Conservation (phyloP, 2,329 filamentous ascomycete genomes). For the Penicillium digitatum region DNA sequence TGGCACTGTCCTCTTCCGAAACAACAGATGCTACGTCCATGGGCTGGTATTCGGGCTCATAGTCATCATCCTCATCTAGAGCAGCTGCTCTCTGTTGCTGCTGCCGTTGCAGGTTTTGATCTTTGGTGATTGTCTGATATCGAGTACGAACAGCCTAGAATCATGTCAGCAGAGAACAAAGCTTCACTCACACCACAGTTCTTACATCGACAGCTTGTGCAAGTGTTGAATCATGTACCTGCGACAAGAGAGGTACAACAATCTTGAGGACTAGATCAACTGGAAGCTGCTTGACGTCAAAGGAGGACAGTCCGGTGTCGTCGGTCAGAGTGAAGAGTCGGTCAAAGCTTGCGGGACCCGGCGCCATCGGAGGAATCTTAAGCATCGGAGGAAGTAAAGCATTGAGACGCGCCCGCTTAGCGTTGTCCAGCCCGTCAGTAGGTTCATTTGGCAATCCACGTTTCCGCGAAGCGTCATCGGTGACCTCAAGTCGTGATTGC, state of each 20-base stretch:
- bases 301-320: conserved; percentile 68
- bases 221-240: conserved; percentile 65
- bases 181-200: not conserved
- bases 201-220: conserved; percentile 68
- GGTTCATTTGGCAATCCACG: conserved; percentile 67
- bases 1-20: conserved; percentile 58
- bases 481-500: conserved; percentile 70
- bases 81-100: conserved; percentile 28
- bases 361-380: conserved; percentile 65
- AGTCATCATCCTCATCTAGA: conserved; percentile 78
- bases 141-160: conserved; percentile 39
- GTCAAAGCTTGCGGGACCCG: conserved; percentile 72
- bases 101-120: conserved; percentile 34
- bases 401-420: conserved; percentile 75
- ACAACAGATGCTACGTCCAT: conserved; percentile 51
- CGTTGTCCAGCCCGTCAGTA: conserved; percentile 65
- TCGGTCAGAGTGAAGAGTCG: conserved; percentile 82
- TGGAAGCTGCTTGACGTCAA: conserved; percentile 78
- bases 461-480: conserved; percentile 75
- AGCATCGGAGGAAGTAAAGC: conserved; percentile 47
- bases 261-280: conserved; percentile 73
- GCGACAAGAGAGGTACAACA: conserved; percentile 70
- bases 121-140: conserved; percentile 36
- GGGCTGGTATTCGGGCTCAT: conserved; percentile 80
- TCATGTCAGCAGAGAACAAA: conserved; percentile 11